A percentile compares a stretch with the other conserved stretches of the same genome.
These are phyloP conservation scores for Amanita jacksonii DNA, from an alignment of 768 basidiomycete genomes.

Conservation along the genomic window DNA sequence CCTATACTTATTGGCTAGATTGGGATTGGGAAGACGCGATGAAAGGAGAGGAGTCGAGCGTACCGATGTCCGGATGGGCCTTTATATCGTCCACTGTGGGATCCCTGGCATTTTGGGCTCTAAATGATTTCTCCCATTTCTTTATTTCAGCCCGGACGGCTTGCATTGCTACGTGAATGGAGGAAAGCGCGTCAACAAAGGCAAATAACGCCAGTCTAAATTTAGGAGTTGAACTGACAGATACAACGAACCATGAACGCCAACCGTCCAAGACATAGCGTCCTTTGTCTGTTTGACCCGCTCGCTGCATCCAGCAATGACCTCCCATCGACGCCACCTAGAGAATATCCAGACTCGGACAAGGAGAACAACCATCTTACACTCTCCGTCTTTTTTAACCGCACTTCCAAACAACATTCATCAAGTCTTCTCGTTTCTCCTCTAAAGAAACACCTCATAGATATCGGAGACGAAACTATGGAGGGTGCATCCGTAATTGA, in stretches of 20 bases:
- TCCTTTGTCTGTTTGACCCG: slow-evolving; percentile 45
- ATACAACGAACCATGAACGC: slow-evolving; percentile 15
- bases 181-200: slow-evolving; percentile 29
- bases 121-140: slow-evolving; percentile 67
- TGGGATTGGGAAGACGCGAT: neutral
- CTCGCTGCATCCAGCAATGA: slow-evolving; percentile 19
- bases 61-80: slow-evolving; percentile 52
- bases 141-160: slow-evolving; percentile 53
- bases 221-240: slow-evolving; percentile 13
- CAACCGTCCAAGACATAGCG: slow-evolving; percentile 33
- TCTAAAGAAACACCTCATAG: slow-evolving; percentile 34
- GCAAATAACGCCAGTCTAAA: slow-evolving; percentile 24
- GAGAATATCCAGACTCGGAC: slow-evolving; percentile 31
- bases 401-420: slow-evolving; percentile 16
- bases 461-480: slow-evolving; percentile 40
- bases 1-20: slow-evolving; percentile 71
- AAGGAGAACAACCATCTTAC: slow-evolving; percentile 34
- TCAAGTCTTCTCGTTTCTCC: slow-evolving; percentile 18
- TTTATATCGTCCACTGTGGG: slow-evolving; percentile 68
- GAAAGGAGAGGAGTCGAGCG: slow-evolving; percentile 16
- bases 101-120: slow-evolving; percentile 39
- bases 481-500: slow-evolving; percentile 25
- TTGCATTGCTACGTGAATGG: slow-evolving; percentile 6
- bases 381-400: slow-evolving; percentile 29
- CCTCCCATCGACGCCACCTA: slow-evolving; percentile 13